phyloP scores from a whole-genome alignment of 768 basidiomycete species.

The Mycena rosella region DNA sequence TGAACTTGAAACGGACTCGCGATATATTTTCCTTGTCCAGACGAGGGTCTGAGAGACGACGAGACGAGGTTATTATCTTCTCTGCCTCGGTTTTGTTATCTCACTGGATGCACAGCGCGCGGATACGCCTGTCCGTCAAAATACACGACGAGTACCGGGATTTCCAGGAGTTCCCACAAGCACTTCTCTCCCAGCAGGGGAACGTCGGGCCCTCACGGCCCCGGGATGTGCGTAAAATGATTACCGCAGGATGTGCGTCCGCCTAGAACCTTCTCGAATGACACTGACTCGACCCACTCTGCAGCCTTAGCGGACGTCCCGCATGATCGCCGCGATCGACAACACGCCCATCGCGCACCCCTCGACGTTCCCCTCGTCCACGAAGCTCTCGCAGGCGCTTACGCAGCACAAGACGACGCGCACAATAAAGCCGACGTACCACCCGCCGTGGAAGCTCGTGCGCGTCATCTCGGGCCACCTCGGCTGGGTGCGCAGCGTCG shows the following conservation, averaged over 20 bases:
- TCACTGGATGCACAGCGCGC: conserved; percentile 59
- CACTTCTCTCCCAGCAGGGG: conserved; percentile 84
- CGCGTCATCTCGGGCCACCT: conserved; percentile 98
- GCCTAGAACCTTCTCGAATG: not conserved
- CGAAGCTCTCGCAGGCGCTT: conserved; percentile 88
- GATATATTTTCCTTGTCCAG: conserved; percentile 76
- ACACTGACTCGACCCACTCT: conserved; percentile 17
- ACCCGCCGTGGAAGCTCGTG: conserved; percentile 95
- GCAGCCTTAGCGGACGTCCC: conserved; percentile 62
- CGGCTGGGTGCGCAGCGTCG: conserved; percentile 96
- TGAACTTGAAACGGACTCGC: conserved; percentile 82
- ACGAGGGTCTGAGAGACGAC: conserved; percentile 72
- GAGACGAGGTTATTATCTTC: conserved; percentile 66
- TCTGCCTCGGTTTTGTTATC: not conserved
- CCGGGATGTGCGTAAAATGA: conserved; percentile 70
- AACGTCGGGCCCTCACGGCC: conserved; percentile 86
- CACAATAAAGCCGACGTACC: conserved; percentile 95
- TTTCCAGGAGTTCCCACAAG: conserved; percentile 85
- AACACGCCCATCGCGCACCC: conserved; percentile 74
- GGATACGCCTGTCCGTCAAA: conserved; percentile 84
- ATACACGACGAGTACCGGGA: conserved; percentile 92
- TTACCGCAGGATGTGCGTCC: conserved; percentile 77
- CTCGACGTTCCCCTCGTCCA: conserved; percentile 76
- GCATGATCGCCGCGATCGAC: conserved; percentile 82
- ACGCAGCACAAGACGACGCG: conserved; percentile 95